Percentiles rank a stretch among this genome's conserved stretches.
Conservation (phyloP, 148 eudicot genomes). For the Vaccinium darrowii region DNA sequence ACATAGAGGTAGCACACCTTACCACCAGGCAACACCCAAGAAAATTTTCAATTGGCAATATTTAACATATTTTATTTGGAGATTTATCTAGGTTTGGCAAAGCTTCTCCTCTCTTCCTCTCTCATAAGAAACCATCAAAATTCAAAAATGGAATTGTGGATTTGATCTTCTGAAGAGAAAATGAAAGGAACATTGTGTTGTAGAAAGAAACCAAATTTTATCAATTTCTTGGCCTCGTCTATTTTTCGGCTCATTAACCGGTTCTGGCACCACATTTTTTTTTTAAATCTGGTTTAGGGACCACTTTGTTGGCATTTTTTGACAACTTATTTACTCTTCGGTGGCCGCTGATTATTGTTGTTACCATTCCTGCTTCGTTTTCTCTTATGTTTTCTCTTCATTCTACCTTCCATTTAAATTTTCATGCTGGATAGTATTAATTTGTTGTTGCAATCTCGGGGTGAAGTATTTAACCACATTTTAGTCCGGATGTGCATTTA, state of each 20-base stretch:
- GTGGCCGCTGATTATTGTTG: background rate
- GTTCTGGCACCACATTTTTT: background rate
- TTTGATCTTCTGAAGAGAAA: background rate
- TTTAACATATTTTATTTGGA: background rate
- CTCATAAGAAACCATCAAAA: too few species aligned
- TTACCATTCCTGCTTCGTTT: background rate
- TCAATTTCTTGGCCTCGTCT: background rate
- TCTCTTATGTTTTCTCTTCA: too few species aligned
- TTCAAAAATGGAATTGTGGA: too few species aligned
- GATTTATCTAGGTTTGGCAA: background rate
- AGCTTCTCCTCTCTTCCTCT: too few species aligned
- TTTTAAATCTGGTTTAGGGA: too few species aligned
- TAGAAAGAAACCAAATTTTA: background rate
- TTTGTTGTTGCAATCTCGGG: too few species aligned
- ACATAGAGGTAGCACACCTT: too few species aligned
- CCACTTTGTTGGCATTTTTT: background rate
- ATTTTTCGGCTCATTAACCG: background rate
- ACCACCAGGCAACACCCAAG: too few species aligned
- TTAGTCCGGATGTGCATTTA: too few species aligned
- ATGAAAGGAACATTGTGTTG: background rate
- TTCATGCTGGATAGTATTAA: too few species aligned
- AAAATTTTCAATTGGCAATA: background rate
- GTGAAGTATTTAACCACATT: too few species aligned
- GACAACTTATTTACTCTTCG: background rate
- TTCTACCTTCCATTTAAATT: too few species aligned